These are phyloP conservation scores for Zygotorulaspora sp. DNA, from an alignment of 805 yeast species.

Conservation along the genomic window DNA sequence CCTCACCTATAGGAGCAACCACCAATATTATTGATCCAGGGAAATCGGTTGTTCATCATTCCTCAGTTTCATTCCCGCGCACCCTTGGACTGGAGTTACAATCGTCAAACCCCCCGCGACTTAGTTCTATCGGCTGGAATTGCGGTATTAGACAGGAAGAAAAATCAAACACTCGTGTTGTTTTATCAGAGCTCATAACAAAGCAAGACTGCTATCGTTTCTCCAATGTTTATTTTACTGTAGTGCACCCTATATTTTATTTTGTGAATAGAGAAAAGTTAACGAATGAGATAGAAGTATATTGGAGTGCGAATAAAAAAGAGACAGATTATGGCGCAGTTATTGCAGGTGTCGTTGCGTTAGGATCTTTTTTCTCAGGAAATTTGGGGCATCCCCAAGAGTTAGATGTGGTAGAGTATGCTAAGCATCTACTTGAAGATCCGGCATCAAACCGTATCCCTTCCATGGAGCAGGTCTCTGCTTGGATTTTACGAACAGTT, in stretches of 20 bases:
- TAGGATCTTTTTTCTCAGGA: constrained; percentile 14
- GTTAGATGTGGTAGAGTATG: constrained; percentile 12
- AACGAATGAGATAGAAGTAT: constrained; percentile 3
- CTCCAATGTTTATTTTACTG: constrained; percentile 4
- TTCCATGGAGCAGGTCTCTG: constrained; percentile 10
- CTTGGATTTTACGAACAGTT: constrained; percentile 12
- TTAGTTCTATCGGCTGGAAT: constrained; percentile 16
- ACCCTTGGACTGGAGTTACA: constrained; percentile 13
- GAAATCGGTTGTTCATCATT: neutral
- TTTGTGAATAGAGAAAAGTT: constrained; percentile 6
- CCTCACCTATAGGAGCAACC: neutral
- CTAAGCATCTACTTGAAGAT: constrained; percentile 11
- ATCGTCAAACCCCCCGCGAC: constrained; percentile 15
- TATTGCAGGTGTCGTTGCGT: constrained; percentile 10
- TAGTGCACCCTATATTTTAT: constrained; percentile 13
- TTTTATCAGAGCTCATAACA: constrained; percentile 4
- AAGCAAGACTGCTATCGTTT: constrained; percentile 8
- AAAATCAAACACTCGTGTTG: constrained; percentile 4
- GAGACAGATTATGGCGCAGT: constrained; percentile 12
- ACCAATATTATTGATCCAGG: neutral
- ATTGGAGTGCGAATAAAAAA: constrained; percentile 6
- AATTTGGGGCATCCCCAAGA: constrained; percentile 13
- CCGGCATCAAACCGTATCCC: constrained; percentile 13
- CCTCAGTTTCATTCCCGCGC: constrained; percentile 15
- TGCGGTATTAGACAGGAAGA: constrained; percentile 15